Conservation (phyloP, 106 monocot genomes). For the Alisma plantagoaquatica region DNA sequence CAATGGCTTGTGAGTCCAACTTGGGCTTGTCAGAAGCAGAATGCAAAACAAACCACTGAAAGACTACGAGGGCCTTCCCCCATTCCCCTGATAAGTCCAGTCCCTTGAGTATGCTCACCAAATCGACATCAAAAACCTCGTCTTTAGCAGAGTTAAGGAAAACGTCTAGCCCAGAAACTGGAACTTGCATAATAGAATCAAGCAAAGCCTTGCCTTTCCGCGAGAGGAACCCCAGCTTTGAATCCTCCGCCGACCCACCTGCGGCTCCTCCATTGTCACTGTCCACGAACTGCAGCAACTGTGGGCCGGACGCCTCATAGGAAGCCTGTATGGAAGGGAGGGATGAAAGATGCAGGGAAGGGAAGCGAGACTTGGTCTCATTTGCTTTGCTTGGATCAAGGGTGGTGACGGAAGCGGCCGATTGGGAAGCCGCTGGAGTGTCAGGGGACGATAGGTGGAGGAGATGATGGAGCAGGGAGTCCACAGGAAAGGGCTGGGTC, state of each 20-base stretch:
- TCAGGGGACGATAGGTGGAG: conserved; percentile 9
- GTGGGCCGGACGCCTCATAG: background rate
- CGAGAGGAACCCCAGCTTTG: conserved; percentile 46
- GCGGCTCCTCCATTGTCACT: background rate
- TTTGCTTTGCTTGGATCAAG: no score
- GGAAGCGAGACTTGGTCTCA: no score
- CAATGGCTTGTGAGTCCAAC: conserved; percentile 38
- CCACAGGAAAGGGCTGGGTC: conserved; percentile 30
- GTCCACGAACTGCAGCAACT: background rate
- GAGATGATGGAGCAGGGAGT: conserved; percentile 73
- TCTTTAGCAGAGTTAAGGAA: conserved; percentile 24
- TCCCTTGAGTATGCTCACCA: conserved; percentile 37
- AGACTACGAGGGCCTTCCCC: conserved; percentile 46
- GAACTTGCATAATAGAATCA: conserved; percentile 24
- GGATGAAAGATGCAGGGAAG: conserved; percentile 9
- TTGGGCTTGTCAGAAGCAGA: conserved; percentile 5
- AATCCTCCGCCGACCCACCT: background rate
- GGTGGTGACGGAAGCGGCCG: background rate
- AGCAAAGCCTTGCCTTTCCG: conserved; percentile 40
- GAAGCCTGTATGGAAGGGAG: background rate
- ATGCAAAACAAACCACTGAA: conserved; percentile 36
- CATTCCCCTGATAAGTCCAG: conserved; percentile 36
- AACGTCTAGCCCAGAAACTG: conserved; percentile 7
- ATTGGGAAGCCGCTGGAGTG: background rate
- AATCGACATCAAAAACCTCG: conserved; percentile 23